Percentiles rank a stretch among this genome's conserved stretches.
Evolutionary conservation across 2,329 filamentous ascomycete species (phyloP).

Genomic region (Gyromitra esculenta): DNA sequence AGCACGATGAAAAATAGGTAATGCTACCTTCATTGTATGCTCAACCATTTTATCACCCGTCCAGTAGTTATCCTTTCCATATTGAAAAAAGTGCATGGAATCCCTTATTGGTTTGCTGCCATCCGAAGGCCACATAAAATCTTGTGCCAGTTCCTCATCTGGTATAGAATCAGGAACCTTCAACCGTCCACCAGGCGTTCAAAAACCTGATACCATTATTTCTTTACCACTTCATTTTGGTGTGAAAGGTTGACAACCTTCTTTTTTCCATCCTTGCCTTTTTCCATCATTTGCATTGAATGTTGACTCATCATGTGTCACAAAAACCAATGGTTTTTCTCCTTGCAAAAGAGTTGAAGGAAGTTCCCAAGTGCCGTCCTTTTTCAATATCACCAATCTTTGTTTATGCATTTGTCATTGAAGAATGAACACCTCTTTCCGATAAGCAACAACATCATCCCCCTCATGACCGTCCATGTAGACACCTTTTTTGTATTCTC

Average conservation of each 20-base stretch:
- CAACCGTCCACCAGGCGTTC: not conserved
- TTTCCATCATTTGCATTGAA: not conserved
- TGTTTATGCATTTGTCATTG: not conserved
- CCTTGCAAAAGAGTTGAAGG: too few relatives aligned
- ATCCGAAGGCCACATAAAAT: not conserved
- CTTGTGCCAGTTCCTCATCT: not conserved
- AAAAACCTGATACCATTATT: not conserved
- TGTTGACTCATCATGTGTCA: not conserved
- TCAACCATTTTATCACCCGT: slow-evolving; percentile 6
- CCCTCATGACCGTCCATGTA: not conserved
- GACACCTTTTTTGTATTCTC: not conserved
- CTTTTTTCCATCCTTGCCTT: not conserved
- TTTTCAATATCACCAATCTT: too few relatives aligned
- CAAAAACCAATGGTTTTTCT: not conserved
- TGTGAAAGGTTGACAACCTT: not conserved
- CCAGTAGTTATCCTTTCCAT: not conserved
- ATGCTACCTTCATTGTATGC: slow-evolving; percentile 4
- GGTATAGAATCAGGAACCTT: not conserved
- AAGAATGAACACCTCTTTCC: not conserved
- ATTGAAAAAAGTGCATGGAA: not conserved
- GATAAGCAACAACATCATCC: not conserved
- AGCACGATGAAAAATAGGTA: slow-evolving; percentile 15
- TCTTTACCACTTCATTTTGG: not conserved
- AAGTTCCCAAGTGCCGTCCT: too few relatives aligned
- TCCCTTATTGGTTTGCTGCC: not conserved